Percentiles rank a stretch among this genome's conserved stretches.
Conservation (phyloP, 257 asterid species). For the Asclepias syriaca region DNA sequence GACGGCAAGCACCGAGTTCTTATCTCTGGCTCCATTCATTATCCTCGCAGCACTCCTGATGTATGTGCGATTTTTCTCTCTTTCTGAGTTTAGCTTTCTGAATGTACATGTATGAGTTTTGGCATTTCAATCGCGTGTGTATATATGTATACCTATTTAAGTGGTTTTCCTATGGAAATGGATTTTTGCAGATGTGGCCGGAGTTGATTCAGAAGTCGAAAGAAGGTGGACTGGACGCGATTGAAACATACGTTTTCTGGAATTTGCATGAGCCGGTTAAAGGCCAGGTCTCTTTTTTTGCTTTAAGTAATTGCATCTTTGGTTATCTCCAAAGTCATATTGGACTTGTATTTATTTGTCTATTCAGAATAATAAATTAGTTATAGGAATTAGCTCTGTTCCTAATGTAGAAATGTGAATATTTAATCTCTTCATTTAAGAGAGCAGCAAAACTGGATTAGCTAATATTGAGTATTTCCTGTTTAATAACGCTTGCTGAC, state of each 20-base stretch:
- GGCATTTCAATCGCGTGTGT: neutral
- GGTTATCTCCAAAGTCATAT: neutral
- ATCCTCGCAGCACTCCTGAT: slow-evolving; percentile 74
- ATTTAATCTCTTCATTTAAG: neutral
- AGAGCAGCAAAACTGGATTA: neutral
- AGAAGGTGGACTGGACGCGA: slow-evolving; percentile 79
- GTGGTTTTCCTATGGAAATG: neutral
- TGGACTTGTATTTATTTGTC: neutral
- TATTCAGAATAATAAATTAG: neutral
- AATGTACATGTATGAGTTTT: neutral
- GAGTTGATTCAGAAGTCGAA: slow-evolving; percentile 74
- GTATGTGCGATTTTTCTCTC: slow-evolving; percentile 3
- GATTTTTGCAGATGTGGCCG: slow-evolving; percentile 74
- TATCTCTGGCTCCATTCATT: slow-evolving; percentile 73
- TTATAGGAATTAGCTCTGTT: neutral
- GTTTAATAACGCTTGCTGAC: slow-evolving; percentile 18
- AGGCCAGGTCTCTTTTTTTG: slow-evolving; percentile 54
- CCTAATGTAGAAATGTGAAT: neutral
- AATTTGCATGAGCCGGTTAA: slow-evolving; percentile 73
- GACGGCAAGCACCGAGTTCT: slow-evolving; percentile 55
- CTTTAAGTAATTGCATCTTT: slow-evolving; percentile 25
- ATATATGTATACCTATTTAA: neutral
- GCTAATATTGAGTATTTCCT: neutral
- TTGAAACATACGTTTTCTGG: slow-evolving; percentile 87
- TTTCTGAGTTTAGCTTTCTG: neutral